Conservation (phyloP, 2,329 filamentous ascomycete species). For the Cytospora schulzeri region DNA sequence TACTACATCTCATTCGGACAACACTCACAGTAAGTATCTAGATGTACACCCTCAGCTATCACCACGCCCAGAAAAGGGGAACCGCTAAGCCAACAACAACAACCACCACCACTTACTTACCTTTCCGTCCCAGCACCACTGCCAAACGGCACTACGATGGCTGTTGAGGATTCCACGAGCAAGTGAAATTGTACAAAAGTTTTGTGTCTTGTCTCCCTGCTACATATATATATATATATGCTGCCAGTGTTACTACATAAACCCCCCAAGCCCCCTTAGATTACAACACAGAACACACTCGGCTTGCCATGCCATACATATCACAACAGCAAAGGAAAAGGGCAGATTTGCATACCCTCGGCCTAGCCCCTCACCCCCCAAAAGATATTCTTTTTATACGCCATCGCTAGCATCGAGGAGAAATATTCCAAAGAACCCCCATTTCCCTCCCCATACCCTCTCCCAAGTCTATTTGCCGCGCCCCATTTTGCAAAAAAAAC, state of each 20-base stretch:
- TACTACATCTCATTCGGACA: not conserved
- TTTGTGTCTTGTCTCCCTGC: not conserved
- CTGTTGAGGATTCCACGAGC: not conserved
- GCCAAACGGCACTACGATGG: not conserved
- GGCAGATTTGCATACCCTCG: not conserved
- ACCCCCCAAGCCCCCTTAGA: not conserved
- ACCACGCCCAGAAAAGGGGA: not conserved
- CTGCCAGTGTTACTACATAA: not conserved
- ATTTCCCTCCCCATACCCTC: not conserved
- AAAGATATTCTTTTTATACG: conserved; percentile 19
- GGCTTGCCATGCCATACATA: not conserved
- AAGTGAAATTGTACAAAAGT: not conserved
- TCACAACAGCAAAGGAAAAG: not conserved
- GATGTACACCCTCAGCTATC: not conserved
- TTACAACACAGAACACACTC: not conserved
- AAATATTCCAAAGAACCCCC: conserved; percentile 8
- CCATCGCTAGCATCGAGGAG: conserved; percentile 25
- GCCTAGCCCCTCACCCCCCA: not conserved
- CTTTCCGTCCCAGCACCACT: not conserved
- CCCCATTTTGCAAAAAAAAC: conserved; percentile 11
- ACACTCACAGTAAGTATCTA: not conserved
- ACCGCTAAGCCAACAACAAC: no score
- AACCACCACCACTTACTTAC: no score
- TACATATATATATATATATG: not conserved
- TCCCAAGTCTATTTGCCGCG: conserved; percentile 23